These are phyloP conservation scores for Beauveria medogensis DNA, from an alignment of 2,329 filamentous ascomycete species.

Conservation along the genomic window DNA sequence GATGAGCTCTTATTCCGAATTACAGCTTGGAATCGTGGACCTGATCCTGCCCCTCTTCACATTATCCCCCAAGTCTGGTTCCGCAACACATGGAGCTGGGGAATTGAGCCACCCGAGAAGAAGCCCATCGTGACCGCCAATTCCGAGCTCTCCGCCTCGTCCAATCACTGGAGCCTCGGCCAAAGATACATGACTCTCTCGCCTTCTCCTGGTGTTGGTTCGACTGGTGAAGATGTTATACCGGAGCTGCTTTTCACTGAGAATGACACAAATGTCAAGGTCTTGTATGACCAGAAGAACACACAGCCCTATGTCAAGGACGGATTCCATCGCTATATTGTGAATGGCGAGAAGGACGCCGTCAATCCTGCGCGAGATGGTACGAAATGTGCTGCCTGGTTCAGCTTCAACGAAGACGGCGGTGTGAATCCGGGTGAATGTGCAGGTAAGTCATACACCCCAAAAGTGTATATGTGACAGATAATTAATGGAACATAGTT, in stretches of 20 bases:
- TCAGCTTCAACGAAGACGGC: conserved; percentile 79
- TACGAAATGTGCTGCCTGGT: conserved; percentile 90
- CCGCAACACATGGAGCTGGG: conserved; percentile 96
- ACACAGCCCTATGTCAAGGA: conserved; percentile 84
- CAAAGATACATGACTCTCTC: conserved; percentile 78
- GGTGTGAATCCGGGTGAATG: conserved; percentile 87
- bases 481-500: conserved; percentile 38
- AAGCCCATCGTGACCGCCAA: conserved; percentile 71
- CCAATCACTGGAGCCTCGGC: conserved; percentile 73
- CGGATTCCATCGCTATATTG: conserved; percentile 83
- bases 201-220: conserved; percentile 78
- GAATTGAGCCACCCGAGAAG: conserved; percentile 62
- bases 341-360: conserved; percentile 69
- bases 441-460: conserved; percentile 56
- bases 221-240: conserved; percentile 72
- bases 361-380: conserved; percentile 74
- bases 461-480: conserved; percentile 19
- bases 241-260: conserved; percentile 87
- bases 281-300: conserved; percentile 72
- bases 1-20: conserved; percentile 91
- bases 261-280: conserved; percentile 83
- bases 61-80: conserved; percentile 96
- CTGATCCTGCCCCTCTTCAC: conserved; percentile 82
- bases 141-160: conserved; percentile 60
- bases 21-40: conserved; percentile 91